A percentile compares a stretch with the other conserved stretches of the same genome.
Conservation (phyloP, 495 filamentous ascomycete genomes). For the Haplographium delicatum region DNA sequence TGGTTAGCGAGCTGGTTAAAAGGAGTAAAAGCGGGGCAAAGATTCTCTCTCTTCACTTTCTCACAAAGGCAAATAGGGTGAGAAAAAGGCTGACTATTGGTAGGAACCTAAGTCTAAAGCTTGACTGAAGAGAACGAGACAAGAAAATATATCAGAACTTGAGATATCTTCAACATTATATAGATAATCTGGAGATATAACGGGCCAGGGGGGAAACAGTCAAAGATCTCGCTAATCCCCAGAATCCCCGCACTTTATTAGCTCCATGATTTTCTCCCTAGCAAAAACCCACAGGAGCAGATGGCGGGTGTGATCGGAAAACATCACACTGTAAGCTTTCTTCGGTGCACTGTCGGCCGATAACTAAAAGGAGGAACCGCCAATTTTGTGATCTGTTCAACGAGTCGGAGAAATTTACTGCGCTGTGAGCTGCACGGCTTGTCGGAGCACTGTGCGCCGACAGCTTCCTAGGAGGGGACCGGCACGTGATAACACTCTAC, state of each 20-base stretch:
- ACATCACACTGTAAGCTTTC: too few species aligned
- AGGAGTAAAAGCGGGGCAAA: not conserved
- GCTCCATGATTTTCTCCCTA: not conserved
- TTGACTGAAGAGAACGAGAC: not conserved
- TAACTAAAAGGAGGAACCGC: not conserved
- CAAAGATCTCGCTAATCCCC: too few species aligned
- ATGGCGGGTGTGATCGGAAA: not conserved
- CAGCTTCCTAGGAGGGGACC: too few species aligned
- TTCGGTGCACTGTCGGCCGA: not conserved
- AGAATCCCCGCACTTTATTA: conserved; percentile 7
- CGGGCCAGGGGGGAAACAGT: too few species aligned
- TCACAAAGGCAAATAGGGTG: too few species aligned
- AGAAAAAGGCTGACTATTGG: too few species aligned
- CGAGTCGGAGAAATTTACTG: too few species aligned
- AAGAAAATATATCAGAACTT: conserved; percentile 5
- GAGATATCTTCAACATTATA: not conserved
- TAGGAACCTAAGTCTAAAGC: too few species aligned
- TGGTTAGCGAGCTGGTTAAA: not conserved
- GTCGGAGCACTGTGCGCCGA: conserved; percentile 5
- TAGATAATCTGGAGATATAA: too few species aligned
- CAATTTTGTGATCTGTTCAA: not conserved
- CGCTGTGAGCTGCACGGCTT: not conserved
- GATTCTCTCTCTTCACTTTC: too few species aligned
- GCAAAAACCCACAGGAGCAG: too few species aligned
- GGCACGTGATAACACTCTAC: not conserved